Percentiles rank a stretch among this genome's conserved stretches.
Evolutionary conservation across 2,329 filamentous ascomycete genomes (phyloP).

Genomic region (Aschersonia sp.): DNA sequence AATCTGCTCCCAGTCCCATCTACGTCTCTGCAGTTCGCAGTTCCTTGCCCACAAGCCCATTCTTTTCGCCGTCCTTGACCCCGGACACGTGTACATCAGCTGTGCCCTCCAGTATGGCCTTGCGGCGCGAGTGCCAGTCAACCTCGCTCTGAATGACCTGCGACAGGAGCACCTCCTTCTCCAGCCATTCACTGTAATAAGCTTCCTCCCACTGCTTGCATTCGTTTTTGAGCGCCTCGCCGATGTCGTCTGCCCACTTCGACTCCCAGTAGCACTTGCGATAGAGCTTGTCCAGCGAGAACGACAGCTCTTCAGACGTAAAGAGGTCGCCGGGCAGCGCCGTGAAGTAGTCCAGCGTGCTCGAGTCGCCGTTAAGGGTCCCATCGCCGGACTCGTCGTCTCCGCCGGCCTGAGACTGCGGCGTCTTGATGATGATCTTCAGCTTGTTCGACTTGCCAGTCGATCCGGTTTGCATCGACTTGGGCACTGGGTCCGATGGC

Average conservation of each 20-base stretch:
- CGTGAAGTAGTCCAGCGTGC: conserved; percentile 44
- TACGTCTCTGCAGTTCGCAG: conserved; percentile 2
- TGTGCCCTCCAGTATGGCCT: conserved; percentile 35
- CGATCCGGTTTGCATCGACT: conserved; percentile 42
- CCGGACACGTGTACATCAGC: conserved; percentile 28
- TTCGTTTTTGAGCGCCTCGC: conserved; percentile 47
- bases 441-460: conserved; percentile 35
- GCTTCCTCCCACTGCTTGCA: conserved; percentile 51
- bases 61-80: conserved; percentile 9
- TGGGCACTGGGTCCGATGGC: conserved; percentile 61
- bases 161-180: conserved; percentile 67
- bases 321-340: conserved; percentile 45
- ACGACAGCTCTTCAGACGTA: conserved; percentile 46
- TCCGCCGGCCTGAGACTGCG: conserved; percentile 40
- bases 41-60: neutral
- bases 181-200: conserved; percentile 60
- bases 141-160: conserved; percentile 55
- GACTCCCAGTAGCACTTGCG: conserved; percentile 57
- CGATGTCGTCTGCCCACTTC: conserved; percentile 57
- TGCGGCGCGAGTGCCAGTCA: conserved; percentile 46
- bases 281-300: conserved; percentile 44
- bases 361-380: conserved; percentile 34
- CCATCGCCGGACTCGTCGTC: conserved; percentile 40
- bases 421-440: conserved; percentile 50
- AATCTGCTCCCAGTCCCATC: neutral